Base-by-base conservation (phyloP, 2,329 filamentous ascomycete genomes). In the Torrubiellomyces zombiae region DNA sequence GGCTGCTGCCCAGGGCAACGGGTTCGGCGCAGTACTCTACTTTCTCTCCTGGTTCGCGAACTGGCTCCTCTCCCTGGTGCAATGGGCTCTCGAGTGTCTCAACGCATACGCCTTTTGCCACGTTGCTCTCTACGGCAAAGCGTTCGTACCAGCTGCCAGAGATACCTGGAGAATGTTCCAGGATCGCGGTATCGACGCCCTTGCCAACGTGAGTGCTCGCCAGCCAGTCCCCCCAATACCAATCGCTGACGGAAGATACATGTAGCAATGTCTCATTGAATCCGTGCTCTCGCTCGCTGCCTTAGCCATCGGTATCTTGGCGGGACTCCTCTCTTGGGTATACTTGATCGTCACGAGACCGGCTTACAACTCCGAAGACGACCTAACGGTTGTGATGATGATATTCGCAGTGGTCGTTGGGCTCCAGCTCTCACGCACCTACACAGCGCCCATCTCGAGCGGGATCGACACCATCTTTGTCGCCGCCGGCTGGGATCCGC, bases 391-490 rank as follows among this genome's bases (percentile, higher is more conserved):
- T 0, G 72, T 91, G 7, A 64, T 92, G 11, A 67, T 92, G 44
- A 80, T 80, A 0, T 91, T 86, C 47, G 60, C 82, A 0, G 93
- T 94, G 55, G 55, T 94, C 26, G 85, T 94, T 34, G 86, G 86
- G 6, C 55, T 93, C 35, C 86, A 94, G 48, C 77, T 94, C 31
- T 78, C 75, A 46, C 78, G 91, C 48, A 69, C 92, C 34, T 91
- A 94, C 53, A 79, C 86, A 17, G 86, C 80, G 0, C 86, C 86
- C 1, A 60, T 95, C 28, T 75, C 75, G 34, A 85, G 75, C 39
- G 86, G 86, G n/a, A 70, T 92, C 33, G 79, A 92, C 37, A 91
- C 85, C 0, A 79, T 93, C 32, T 94, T 94, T 39, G 81, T 93
- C 1, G 83, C 81, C 0, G 56, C 64, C 22, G 69, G 67, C 1